These are phyloP conservation scores for Amorphotheca resinae DNA, from an alignment of 495 filamentous ascomycete species.

Conservation along the genomic window DNA sequence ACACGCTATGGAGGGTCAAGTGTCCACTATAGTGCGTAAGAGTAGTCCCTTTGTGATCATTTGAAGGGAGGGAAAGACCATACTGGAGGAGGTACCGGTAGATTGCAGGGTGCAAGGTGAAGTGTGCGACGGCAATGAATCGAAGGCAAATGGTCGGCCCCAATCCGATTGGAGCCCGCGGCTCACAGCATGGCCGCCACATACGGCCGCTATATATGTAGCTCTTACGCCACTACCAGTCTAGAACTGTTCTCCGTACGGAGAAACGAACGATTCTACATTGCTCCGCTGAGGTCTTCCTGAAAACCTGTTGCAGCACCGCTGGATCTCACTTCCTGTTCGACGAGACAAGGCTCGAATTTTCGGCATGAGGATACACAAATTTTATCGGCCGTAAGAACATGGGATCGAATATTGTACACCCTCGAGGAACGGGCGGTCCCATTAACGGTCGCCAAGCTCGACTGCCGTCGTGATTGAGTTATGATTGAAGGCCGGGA, in stretches of 20 bases:
- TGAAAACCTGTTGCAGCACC: conserved; percentile 2
- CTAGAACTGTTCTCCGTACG: not conserved
- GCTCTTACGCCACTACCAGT: conserved; percentile 4
- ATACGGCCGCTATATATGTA: too few relatives aligned
- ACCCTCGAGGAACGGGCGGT: not conserved
- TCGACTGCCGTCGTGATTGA: conserved; percentile 12
- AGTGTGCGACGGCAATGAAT: conserved; percentile 13
- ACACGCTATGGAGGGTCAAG: conserved; percentile 6
- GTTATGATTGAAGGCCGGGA: not conserved
- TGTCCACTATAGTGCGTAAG: conserved; percentile 2
- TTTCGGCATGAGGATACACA: not conserved
- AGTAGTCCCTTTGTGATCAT: not conserved
- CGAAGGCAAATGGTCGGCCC: conserved; percentile 12
- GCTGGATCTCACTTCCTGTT: not conserved
- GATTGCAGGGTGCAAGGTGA: too few relatives aligned
- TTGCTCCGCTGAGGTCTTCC: not conserved
- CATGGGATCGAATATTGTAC: not conserved
- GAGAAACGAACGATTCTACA: not conserved
- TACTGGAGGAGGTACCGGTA: not conserved
- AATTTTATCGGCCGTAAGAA: conserved; percentile 4
- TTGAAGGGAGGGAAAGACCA: conserved; percentile 4
- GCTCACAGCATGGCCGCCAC: conserved; percentile 15
- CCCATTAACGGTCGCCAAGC: conserved; percentile 3
- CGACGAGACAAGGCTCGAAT: not conserved
- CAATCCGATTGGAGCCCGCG: conserved; percentile 15